These are phyloP conservation scores for Neoascochyta sp. DNA, from an alignment of 2,329 filamentous ascomycete species.

Conservation along the genomic window DNA sequence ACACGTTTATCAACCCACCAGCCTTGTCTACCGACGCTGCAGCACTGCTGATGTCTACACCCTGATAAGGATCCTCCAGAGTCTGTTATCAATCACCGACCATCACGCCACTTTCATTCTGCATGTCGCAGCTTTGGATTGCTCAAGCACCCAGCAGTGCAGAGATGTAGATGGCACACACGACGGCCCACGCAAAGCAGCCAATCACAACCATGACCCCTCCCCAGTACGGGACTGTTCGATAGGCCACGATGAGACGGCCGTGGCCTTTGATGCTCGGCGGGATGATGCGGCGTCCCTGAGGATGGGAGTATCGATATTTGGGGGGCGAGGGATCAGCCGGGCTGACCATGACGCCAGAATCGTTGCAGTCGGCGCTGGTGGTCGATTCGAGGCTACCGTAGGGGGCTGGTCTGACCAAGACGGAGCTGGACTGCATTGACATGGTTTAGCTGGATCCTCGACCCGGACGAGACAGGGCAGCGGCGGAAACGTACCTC, in stretches of 20 bases:
- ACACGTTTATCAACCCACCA: too few species aligned
- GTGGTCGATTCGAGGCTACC: conserved; percentile 6
- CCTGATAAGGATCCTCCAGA: too few species aligned
- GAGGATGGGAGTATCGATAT: conserved; percentile 8
- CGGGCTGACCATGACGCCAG: conserved; percentile 10
- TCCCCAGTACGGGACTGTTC: conserved; percentile 18
- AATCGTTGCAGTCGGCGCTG: conserved; percentile 9
- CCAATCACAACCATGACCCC: conserved; percentile 13
- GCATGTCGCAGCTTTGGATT: too few species aligned
- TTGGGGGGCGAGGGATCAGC: conserved; percentile 7
- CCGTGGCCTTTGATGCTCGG: conserved; percentile 22
- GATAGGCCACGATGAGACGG: conserved; percentile 15
- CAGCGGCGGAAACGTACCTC: conserved; percentile 6
- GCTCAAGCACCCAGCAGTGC: too few species aligned
- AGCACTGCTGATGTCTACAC: too few species aligned
- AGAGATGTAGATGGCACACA: too few species aligned
- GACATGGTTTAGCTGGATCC: not conserved
- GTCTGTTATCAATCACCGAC: too few species aligned
- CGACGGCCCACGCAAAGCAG: conserved; percentile 19
- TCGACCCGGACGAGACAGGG: conserved; percentile 1
- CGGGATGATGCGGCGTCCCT: conserved; percentile 22
- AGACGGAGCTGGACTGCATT: conserved; percentile 1
- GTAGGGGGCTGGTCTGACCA: conserved; percentile 11
- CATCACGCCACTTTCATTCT: too few species aligned
- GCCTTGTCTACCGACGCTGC: too few species aligned